Evolutionary conservation across 371 early-diverging fungal species (phyloP).

Genomic region (Phascolomyces articulosus): DNA sequence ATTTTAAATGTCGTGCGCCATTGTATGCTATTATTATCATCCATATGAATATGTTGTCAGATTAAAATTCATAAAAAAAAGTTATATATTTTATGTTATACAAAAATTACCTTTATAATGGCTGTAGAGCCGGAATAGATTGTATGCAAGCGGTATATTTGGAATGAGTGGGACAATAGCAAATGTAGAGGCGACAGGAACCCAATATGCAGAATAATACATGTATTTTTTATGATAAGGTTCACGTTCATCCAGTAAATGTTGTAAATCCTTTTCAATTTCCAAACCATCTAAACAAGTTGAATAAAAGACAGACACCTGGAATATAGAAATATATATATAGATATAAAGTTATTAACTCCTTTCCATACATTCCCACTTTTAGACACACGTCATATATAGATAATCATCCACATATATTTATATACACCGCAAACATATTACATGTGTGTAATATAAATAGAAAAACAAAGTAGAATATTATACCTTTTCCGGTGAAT

Average conservation of each 20-base stretch:
- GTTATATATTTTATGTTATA: too few species aligned
- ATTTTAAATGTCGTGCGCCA: conserved; percentile 60
- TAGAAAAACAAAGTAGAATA: background rate
- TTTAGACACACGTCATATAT: too few species aligned
- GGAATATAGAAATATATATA: background rate
- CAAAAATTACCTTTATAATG: conserved; percentile 80
- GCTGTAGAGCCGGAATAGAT: conserved; percentile 79
- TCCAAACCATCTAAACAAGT: conserved; percentile 31
- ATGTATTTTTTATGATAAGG: conserved; percentile 78
- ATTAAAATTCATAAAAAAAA: too few species aligned
- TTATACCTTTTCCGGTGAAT: conserved; percentile 48
- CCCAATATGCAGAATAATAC: conserved; percentile 68
- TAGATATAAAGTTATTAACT: too few species aligned
- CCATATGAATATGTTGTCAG: too few species aligned
- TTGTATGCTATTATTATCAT: conserved; percentile 51
- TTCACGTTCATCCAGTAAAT: conserved; percentile 48
- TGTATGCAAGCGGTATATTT: conserved; percentile 84
- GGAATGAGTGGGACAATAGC: conserved; percentile 79
- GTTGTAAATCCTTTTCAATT: conserved; percentile 50
- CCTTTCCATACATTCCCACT: too few species aligned
- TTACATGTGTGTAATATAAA: background rate
- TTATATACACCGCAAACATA: too few species aligned
- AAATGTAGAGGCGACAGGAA: conserved; percentile 75
- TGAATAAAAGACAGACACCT: conserved; percentile 56
- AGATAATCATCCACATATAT: too few species aligned